Percentiles rank a stretch among this genome's conserved stretches.
These are phyloP conservation scores for Paspalum vaginatum DNA, from an alignment of 176 grass and related monocot genomes.

Conservation along the genomic window DNA sequence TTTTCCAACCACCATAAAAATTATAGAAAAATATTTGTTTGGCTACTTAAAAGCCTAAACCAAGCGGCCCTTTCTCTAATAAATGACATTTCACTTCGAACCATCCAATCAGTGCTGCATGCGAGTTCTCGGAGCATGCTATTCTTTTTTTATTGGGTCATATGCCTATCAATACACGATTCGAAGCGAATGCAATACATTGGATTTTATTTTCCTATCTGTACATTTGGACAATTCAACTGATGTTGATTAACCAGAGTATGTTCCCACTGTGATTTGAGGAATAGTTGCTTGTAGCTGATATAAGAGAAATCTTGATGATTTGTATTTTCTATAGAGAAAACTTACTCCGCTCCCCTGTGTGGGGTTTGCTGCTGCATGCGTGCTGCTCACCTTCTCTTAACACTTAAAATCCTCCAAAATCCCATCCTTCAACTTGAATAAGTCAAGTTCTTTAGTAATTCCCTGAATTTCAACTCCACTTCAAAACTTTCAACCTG, in stretches of 20 bases:
- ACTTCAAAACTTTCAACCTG: neutral
- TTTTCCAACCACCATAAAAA: no score
- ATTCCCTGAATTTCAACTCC: neutral
- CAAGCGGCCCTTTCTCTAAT: neutral
- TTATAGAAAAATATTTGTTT: neutral
- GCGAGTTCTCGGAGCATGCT: neutral
- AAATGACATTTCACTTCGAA: neutral
- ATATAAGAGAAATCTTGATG: neutral
- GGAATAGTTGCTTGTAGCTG: neutral
- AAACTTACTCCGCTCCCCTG: neutral
- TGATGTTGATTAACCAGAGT: neutral
- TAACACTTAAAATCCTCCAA: neutral
- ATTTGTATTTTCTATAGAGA: neutral
- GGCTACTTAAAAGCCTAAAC: constrained; percentile 13
- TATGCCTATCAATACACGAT: neutral
- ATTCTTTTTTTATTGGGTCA: neutral
- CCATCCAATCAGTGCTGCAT: neutral
- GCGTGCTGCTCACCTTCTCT: neutral
- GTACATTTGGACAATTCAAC: neutral
- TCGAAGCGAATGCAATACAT: neutral
- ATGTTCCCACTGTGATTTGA: neutral
- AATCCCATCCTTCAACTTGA: neutral
- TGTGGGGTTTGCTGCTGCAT: neutral
- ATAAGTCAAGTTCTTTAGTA: neutral
- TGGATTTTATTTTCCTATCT: neutral